Conservation (phyloP, 2,329 filamentous ascomycete species). For the Fusarium cyanostomum region DNA sequence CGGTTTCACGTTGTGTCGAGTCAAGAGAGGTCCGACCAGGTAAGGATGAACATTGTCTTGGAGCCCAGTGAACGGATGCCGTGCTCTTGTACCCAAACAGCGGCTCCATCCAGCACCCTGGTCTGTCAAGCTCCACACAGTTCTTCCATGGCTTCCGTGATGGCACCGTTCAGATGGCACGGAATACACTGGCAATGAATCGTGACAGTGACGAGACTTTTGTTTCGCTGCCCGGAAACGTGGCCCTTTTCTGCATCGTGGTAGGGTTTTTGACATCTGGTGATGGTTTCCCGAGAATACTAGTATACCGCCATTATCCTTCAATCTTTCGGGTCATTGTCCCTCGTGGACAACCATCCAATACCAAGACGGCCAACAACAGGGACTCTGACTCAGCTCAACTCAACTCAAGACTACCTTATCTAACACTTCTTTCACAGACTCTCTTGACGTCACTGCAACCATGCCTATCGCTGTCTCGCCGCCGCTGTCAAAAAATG, state of each 20-base stretch:
- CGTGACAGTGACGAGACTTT: constrained; percentile 28
- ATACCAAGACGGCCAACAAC: background rate
- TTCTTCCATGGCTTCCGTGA: constrained; percentile 21
- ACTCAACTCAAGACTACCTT: constrained; percentile 8
- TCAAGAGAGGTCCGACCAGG: constrained; percentile 24
- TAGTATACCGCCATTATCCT: constrained; percentile 30
- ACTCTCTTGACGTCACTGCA: constrained; percentile 4
- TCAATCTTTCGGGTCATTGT: constrained; percentile 17
- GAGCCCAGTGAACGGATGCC: constrained; percentile 31
- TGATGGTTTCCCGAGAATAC: constrained; percentile 18
- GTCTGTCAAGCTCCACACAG: constrained; percentile 37
- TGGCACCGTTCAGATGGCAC: constrained; percentile 29
- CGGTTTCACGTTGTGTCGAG: constrained; percentile 33
- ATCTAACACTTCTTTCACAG: constrained; percentile 19
- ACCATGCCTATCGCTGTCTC: constrained; percentile 61
- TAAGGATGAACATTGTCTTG: constrained; percentile 32
- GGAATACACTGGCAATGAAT: constrained; percentile 23
- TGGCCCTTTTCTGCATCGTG: constrained; percentile 32
- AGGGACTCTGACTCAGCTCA: no score
- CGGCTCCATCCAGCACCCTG: constrained; percentile 7
- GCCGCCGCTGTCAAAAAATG: constrained; percentile 53
- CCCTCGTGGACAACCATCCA: constrained; percentile 5
- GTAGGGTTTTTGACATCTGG: constrained; percentile 20
- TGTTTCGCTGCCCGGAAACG: constrained; percentile 27
- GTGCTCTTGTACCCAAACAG: constrained; percentile 29